Base-by-base conservation (phyloP, 2,329 filamentous ascomycete genomes). In the Claviceps pazoutovae region DNA sequence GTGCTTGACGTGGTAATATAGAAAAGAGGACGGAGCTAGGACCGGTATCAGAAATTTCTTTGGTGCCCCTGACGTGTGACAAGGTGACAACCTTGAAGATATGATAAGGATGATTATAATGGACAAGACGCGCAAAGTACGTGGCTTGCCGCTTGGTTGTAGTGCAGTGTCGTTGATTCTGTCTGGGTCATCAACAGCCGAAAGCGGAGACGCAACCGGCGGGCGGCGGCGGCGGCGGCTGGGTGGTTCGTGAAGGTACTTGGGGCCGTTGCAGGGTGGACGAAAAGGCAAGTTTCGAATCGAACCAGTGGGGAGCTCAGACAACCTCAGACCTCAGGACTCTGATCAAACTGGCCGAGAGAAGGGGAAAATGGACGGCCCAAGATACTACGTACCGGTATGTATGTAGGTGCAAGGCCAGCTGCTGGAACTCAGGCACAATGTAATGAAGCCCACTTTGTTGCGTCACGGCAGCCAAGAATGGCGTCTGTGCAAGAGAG, bases 191-290 rank as follows among this genome's bases (percentile, higher is more conserved):
- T 37, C 30, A 48, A 49, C 50, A 56, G 51, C 55, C 55, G 55
- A 53, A 47, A 56, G 49, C 55, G 53, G 55, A 56, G 55, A 48
- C 14, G 44, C 54, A 54, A 54, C 52, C 50, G 48, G 54, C 48
- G 52, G 49, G 46, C 46, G 48, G 45, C 46, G 48, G 48, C 48
- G 39, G 46, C 48, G 39, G 46, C 46, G 46, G 41, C 45, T 36
- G 46, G 45, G 19, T 36, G 43, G 13, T 19, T 38, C 6, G 36
- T 44, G 48, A 50, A 47, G 47, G 50, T 48, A 47, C 47, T 14
- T 42, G 4, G 9, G 30, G 30, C 30, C 30, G 30, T 34, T 34
- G 30, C 11, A 48, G 34, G 17, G 38, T 48, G 21, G 50, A 51
- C 38, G 38, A 39, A 39, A 34, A 34, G n/a, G 38, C 38, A 47